Evolutionary conservation across 2,329 filamentous ascomycete species (phyloP), one percentile per base, ranked within the genome.

Genomic region (Didymosphaeria variabile): DNA sequence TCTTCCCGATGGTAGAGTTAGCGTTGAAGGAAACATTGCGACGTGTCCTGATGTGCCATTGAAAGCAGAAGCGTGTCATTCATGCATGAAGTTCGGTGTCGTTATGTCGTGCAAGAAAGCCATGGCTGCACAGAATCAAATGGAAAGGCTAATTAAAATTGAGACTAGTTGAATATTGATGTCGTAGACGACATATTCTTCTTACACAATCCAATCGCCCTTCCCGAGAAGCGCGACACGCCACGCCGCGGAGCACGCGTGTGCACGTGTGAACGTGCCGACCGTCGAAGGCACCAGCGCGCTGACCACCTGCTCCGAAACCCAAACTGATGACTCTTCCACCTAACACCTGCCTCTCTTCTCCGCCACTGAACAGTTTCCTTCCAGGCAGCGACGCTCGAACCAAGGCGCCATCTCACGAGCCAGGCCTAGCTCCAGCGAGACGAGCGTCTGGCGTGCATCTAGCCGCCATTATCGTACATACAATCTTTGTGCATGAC

Each of bases 301-400:
- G 57, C 58, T 56, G 60, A 60, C 57, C 47, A 46, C 62, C 56
- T 38, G 31, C 23, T 55, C 49, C 57, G 64, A 38, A 58, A 61
- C 56, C 60, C 60, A 62, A 68, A 61, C 42, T 55, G 61, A 73
- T 72, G 68, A 73, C 71, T 74, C 73, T 62, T 74, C 68, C 67
- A 70, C 75, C 72, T 55, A 68, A 71, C 69, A 67, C 66, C 68
- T 70, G 65, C 62, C 66, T 29, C 45, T 26, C 23, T 49, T 55
- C 57, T 60, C 47, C 44, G 36, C 57, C 55, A 13, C 36, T 13
- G 1, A 17, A 6, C n/a, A 40, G 26, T 29, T 29, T 29, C 15
- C 56, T 34, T 46, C 58, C 61, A 75, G 67, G 68, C 74, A 74
- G 74, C 75, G 77, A 79, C 76, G 76, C 77, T 78, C 76, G 59